phyloP scores from a whole-genome alignment of 1,284 basidiomycete genomes.

The Sporisorium exsertum region DNA sequence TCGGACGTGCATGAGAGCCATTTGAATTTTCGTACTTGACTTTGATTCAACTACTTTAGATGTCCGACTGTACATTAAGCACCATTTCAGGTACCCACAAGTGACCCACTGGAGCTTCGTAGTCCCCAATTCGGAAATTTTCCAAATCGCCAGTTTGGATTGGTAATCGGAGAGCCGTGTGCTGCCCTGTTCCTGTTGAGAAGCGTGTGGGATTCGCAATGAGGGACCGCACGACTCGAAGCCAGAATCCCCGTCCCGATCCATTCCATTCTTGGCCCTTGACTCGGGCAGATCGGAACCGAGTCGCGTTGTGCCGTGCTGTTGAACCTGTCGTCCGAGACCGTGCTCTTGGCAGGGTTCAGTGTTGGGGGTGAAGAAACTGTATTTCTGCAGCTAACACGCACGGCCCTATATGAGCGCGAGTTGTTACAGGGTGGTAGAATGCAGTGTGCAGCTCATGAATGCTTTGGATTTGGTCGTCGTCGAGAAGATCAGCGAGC shows the following conservation, averaged over 20 bases:
- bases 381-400: not conserved
- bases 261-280: slow-evolving; percentile 13
- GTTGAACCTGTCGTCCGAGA: slow-evolving; percentile 27
- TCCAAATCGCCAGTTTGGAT: slow-evolving; percentile 10
- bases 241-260: slow-evolving; percentile 16
- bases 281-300: slow-evolving; percentile 14
- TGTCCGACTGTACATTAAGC: too few relatives aligned
- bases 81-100: too few relatives aligned
- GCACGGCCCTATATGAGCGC: slow-evolving; percentile 17
- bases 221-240: not conserved
- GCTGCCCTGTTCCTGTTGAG: slow-evolving; percentile 11
- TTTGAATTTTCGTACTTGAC: not conserved
- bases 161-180: slow-evolving; percentile 25
- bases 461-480: not conserved
- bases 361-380: slow-evolving; percentile 10
- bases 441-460: not conserved
- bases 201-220: slow-evolving; percentile 10
- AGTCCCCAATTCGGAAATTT: not conserved
- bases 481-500: not conserved
- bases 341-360: slow-evolving; percentile 13
- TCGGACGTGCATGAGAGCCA: slow-evolving; percentile 1
- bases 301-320: slow-evolving; percentile 1
- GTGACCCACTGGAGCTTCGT: not conserved
- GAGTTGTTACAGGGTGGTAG: not conserved
- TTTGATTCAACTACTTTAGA: too few relatives aligned